Evolutionary conservation across 768 basidiomycete species (phyloP).

Genomic region (Asterophora lycoperdoides): DNA sequence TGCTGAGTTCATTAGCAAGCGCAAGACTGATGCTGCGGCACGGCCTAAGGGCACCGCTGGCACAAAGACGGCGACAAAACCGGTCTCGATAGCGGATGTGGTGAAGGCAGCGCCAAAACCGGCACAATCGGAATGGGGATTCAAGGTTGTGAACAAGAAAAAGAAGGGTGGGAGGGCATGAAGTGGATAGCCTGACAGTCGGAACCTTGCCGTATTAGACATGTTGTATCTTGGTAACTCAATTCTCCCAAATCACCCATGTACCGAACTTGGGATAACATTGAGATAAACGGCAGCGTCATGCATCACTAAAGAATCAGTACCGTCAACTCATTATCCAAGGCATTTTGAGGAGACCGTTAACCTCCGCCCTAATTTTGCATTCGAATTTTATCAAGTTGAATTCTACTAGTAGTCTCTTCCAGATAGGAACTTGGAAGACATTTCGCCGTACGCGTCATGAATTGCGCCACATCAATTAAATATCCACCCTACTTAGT

Average conservation of each 20-base stretch:
- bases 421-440: too few relatives aligned
- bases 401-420: too few relatives aligned
- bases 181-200: constrained; percentile 9
- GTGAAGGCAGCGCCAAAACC: constrained; percentile 85
- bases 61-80: constrained; percentile 41
- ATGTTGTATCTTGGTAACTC: constrained; percentile 8
- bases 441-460: too few relatives aligned
- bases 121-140: constrained; percentile 75
- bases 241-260: background rate
- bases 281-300: too few relatives aligned
- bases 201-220: constrained; percentile 4
- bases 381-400: too few relatives aligned
- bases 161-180: constrained; percentile 72
- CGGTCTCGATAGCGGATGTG: constrained; percentile 79
- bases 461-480: too few relatives aligned
- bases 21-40: constrained; percentile 73
- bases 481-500: too few relatives aligned
- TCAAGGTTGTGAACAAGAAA: constrained; percentile 95
- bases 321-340: too few relatives aligned
- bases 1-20: constrained; percentile 80
- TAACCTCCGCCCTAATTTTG: too few relatives aligned
- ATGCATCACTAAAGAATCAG: too few relatives aligned
- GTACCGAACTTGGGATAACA: too few relatives aligned
- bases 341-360: too few relatives aligned
- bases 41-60: constrained; percentile 41